Evolutionary conservation across 352 stramenopile species (phyloP).

Genomic region (Phytopythium delawarense): DNA sequence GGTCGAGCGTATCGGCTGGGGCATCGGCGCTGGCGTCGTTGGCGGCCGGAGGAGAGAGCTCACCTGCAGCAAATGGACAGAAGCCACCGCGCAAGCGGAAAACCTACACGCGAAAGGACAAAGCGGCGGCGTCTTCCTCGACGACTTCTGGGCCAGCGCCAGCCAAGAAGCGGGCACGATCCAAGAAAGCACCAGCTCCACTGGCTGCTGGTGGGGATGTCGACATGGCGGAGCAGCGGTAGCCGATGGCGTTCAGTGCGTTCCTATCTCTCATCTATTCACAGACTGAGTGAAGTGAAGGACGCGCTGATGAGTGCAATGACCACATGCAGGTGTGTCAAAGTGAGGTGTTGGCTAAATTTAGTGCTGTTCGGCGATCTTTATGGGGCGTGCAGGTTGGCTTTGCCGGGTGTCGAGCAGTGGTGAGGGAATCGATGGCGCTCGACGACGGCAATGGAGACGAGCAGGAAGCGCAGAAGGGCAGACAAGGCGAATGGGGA

Average conservation of each 20-base stretch:
- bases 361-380: conserved; percentile 1
- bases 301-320: not conserved
- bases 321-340: not conserved
- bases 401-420: not conserved
- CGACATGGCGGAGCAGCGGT: conserved; percentile 4
- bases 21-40: not conserved
- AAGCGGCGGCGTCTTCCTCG: conserved; percentile 14
- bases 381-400: not conserved
- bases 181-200: not conserved
- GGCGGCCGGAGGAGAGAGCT: not conserved
- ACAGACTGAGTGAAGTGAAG: not conserved
- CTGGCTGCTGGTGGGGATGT: not conserved
- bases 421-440: not conserved
- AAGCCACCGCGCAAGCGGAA: conserved; percentile 70
- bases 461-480: not conserved
- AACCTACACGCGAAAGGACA: conserved; percentile 58
- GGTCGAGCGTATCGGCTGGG: conserved; percentile 6
- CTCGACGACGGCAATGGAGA: not conserved
- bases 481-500: not conserved
- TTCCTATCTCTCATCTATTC: not conserved
- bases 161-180: not conserved
- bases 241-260: not conserved
- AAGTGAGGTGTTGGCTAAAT: not conserved
- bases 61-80: not conserved
- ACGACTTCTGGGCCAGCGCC: not conserved